Conservation (phyloP, 208 protist species). For the Leishmania aethiopica region DNA sequence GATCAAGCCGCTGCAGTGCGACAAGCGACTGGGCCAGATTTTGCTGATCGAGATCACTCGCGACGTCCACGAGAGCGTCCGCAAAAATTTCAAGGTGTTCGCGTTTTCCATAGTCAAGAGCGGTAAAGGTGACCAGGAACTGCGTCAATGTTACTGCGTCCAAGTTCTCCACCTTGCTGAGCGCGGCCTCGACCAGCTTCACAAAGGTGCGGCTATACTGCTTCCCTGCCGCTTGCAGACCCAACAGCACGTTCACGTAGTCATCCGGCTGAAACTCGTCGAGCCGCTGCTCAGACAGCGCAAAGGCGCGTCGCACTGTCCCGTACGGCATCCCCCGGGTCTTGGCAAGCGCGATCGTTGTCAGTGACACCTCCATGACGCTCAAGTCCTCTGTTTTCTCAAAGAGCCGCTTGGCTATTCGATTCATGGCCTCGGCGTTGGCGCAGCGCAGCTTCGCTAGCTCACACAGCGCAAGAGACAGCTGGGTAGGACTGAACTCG, state of each 20-base stretch:
- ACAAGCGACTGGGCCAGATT: constrained; percentile 81
- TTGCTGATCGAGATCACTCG: constrained; percentile 59
- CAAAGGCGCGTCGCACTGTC: constrained; percentile 48
- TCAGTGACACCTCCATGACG: constrained; percentile 61
- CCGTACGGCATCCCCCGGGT: constrained; percentile 61
- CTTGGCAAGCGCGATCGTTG: constrained; percentile 42
- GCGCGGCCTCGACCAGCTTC: constrained; percentile 61
- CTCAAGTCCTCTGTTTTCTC: constrained; percentile 57
- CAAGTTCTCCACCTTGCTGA: constrained; percentile 83
- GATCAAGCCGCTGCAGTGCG: constrained; percentile 62
- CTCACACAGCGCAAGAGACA: constrained; percentile 62
- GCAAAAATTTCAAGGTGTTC: constrained; percentile 89
- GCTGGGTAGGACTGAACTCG: constrained; percentile 74
- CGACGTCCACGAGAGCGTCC: constrained; percentile 79
- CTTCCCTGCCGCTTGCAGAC: constrained; percentile 36
- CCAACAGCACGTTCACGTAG: constrained; percentile 62
- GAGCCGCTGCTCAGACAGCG: constrained; percentile 48
- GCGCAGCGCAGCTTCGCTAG: constrained; percentile 64
- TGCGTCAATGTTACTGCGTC: constrained; percentile 71
- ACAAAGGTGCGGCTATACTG: constrained; percentile 65
- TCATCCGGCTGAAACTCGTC: constrained; percentile 80
- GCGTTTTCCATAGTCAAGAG: constrained; percentile 62
- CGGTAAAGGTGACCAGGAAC: constrained; percentile 68
- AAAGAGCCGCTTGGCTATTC: constrained; percentile 61
- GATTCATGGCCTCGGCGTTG: constrained; percentile 62